Percentiles rank a stretch among this genome's conserved stretches.
Conservation (phyloP, 768 basidiomycete genomes). For the Tricholoma sp. region DNA sequence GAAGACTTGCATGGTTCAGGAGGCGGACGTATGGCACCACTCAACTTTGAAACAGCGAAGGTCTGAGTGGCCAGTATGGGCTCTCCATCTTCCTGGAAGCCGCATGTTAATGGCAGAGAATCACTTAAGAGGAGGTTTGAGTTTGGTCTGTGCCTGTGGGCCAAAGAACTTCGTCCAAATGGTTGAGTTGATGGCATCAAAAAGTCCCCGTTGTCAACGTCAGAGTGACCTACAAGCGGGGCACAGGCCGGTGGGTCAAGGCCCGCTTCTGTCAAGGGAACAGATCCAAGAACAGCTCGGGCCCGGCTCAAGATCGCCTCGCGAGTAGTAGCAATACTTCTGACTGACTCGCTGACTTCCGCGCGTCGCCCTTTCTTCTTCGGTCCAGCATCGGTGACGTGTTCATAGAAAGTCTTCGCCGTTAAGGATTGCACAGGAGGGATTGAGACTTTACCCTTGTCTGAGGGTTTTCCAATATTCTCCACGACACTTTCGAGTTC, state of each 20-base stretch:
- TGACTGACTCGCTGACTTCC: conserved; percentile 37
- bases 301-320: conserved; percentile 34
- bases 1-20: background rate
- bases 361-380: conserved; percentile 40
- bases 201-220: conserved; percentile 2
- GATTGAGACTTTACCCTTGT: conserved; percentile 9
- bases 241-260: conserved; percentile 8
- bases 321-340: conserved; percentile 42
- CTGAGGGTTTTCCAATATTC: conserved; percentile 12
- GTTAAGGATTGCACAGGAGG: conserved; percentile 8
- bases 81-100: conserved; percentile 10
- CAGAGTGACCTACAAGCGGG: conserved; percentile 8
- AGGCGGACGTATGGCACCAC: conserved; percentile 2
- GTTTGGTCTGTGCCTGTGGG: conserved; percentile 12
- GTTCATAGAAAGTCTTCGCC: conserved; percentile 46
- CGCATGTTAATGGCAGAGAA: background rate
- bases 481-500: conserved; percentile 28
- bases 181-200: conserved; percentile 28
- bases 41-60: conserved; percentile 29
- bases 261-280: conserved; percentile 7
- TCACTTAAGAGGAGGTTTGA: conserved; percentile 9
- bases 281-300: conserved; percentile 23
- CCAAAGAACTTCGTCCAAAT: conserved; percentile 36
- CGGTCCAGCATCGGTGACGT: conserved; percentile 38
- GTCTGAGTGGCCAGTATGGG: conserved; percentile 20